Conservation (phyloP, 1,284 basidiomycete genomes). For the Fomitopsis betulina region DNA sequence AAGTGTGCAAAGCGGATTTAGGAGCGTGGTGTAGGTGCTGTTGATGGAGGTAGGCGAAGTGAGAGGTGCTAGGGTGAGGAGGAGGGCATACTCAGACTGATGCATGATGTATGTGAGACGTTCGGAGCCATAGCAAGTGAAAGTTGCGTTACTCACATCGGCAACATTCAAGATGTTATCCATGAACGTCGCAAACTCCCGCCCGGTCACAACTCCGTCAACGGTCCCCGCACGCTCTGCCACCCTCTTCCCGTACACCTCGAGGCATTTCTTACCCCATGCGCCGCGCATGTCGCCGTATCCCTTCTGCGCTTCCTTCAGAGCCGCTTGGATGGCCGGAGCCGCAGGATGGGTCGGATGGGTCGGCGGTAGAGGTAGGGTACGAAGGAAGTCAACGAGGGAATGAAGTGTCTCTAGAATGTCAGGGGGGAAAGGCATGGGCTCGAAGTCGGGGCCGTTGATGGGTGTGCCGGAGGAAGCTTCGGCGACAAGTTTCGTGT, state of each 20-base stretch:
- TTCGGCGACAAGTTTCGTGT: constrained; percentile 78
- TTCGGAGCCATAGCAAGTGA: not conserved
- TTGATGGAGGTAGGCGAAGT: constrained; percentile 41
- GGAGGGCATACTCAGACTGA: constrained; percentile 59
- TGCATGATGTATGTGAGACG: not conserved
- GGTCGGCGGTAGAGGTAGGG: constrained; percentile 67
- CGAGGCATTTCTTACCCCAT: constrained; percentile 70
- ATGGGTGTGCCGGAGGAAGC: constrained; percentile 68
- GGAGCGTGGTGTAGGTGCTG: constrained; percentile 54
- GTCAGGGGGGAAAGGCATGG: constrained; percentile 49
- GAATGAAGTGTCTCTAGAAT: constrained; percentile 53
- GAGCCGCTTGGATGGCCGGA: constrained; percentile 50
- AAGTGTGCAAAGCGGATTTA: constrained; percentile 57
- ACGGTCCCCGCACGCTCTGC: constrained; percentile 62
- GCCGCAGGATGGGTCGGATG: constrained; percentile 78
- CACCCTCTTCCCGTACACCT: constrained; percentile 61
- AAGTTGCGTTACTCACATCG: constrained; percentile 40
- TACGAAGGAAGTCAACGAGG: constrained; percentile 63
- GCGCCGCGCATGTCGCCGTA: constrained; percentile 80
- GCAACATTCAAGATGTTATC: constrained; percentile 54
- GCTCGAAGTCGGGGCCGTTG: constrained; percentile 51
- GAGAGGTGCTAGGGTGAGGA: constrained; percentile 59
- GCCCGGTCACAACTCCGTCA: constrained; percentile 58
- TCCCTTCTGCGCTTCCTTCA: constrained; percentile 73
- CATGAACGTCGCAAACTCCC: constrained; percentile 66